Evolutionary conservation across 208 protist species (phyloP).

Genomic region (Trypanosoma avium): DNA sequence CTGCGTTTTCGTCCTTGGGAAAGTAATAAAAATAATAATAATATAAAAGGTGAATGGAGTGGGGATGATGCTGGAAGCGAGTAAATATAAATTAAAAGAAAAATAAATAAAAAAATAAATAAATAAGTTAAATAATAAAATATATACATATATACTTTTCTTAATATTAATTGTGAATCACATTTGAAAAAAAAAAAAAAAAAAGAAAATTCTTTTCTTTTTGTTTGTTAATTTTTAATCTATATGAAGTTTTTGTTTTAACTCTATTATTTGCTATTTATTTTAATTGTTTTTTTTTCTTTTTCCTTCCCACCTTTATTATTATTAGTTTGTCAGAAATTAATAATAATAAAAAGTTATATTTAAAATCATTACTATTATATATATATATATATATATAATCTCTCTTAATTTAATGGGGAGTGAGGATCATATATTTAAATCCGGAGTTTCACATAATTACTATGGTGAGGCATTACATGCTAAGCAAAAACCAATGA

Average conservation of each 20-base stretch:
- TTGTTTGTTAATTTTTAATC: conserved; percentile 6
- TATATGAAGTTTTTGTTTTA: neutral
- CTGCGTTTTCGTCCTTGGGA: conserved; percentile 50
- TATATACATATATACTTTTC: too few species aligned
- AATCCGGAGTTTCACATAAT: conserved; percentile 31
- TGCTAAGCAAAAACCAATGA: conserved; percentile 27
- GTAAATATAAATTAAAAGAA: neutral
- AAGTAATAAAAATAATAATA: conserved; percentile 3
- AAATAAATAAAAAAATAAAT: conserved; percentile 8
- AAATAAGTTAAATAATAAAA: too few species aligned
- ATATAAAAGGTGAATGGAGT: neutral
- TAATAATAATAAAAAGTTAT: too few species aligned
- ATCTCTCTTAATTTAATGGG: conserved; percentile 7
- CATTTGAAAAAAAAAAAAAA: too few species aligned
- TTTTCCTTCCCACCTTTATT: too few species aligned
- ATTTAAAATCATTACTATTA: too few species aligned
- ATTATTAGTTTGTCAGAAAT: too few species aligned
- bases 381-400: too few species aligned
- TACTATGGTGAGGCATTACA: conserved; percentile 59
- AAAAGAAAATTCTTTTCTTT: neutral
- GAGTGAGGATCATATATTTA: conserved; percentile 25
- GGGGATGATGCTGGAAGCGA: conserved; percentile 27
- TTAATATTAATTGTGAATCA: too few species aligned
- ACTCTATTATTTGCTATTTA: neutral
- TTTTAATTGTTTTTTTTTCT: neutral